Evolutionary conservation across 331 rosid genomes (phyloP).

Genomic region (Telfairia occidentalis): DNA sequence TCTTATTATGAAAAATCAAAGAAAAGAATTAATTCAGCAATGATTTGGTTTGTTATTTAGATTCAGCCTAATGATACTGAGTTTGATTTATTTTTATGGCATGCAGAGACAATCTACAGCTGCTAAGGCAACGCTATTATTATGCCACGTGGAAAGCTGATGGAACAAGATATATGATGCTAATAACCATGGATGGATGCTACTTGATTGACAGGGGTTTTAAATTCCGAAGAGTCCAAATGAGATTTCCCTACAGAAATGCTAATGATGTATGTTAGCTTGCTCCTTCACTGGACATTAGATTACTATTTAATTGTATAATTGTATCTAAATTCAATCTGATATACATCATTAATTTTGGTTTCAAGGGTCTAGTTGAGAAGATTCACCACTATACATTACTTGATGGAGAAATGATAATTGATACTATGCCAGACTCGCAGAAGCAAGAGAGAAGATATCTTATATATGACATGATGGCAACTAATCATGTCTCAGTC

Average conservation of each 20-base stretch:
- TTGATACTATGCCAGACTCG: constrained; percentile 79
- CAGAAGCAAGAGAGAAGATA: constrained; percentile 88
- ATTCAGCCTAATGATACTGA: constrained; percentile 1
- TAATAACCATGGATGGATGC: constrained; percentile 83
- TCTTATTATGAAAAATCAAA: not conserved
- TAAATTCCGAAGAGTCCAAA: constrained; percentile 86
- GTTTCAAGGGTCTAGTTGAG: constrained; percentile 48
- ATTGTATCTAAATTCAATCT: constrained; percentile 21
- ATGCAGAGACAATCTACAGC: constrained; percentile 77
- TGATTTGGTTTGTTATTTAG: not conserved
- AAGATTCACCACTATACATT: constrained; percentile 75
- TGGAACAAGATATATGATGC: constrained; percentile 97
- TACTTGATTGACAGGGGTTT: constrained; percentile 78
- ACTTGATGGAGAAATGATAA: constrained; percentile 96
- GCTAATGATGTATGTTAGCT: constrained; percentile 50
- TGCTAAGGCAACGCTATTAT: constrained; percentile 84
- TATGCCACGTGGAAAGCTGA: constrained; percentile 99
- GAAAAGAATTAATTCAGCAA: not conserved
- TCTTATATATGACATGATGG: constrained; percentile 88
- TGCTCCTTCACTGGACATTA: not conserved
- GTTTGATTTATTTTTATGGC: constrained; percentile 17
- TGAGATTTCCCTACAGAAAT: constrained; percentile 89
- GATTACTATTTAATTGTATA: constrained; percentile 1
- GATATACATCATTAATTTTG: constrained; percentile 18
- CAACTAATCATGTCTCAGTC: constrained; percentile 45